These are phyloP conservation scores for Plantago rigida DNA, from an alignment of 305 asterid genomes.

Conservation along the genomic window DNA sequence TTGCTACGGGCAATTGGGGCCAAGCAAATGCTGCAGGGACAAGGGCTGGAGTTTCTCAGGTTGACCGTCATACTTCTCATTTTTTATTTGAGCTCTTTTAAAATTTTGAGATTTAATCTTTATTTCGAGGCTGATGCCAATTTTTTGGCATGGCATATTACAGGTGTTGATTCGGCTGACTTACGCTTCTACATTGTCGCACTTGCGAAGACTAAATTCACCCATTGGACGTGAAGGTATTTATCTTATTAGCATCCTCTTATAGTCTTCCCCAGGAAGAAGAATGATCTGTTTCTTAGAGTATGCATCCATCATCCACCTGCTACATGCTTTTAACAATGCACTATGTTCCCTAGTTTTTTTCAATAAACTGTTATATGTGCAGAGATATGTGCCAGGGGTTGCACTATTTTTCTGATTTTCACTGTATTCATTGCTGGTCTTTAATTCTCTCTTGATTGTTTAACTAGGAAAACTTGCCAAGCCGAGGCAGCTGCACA, in stretches of 20 bases:
- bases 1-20: slow-evolving; percentile 72
- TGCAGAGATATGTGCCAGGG: neutral
- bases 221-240: slow-evolving; percentile 98
- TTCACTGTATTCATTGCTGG: neutral
- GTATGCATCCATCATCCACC: too few relatives aligned
- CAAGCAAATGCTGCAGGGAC: slow-evolving; percentile 66
- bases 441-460: slow-evolving; percentile 8
- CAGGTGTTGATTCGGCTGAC: slow-evolving; percentile 98
- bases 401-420: slow-evolving; percentile 8
- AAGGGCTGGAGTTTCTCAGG: slow-evolving; percentile 82
- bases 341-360: too few relatives aligned
- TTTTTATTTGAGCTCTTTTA: slow-evolving; percentile 25
- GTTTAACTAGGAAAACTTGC: slow-evolving; percentile 73
- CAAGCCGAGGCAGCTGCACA: slow-evolving; percentile 96
- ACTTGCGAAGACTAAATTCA: slow-evolving; percentile 85
- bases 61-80: slow-evolving; percentile 24
- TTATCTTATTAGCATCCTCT: neutral
- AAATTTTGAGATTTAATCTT: neutral
- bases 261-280: neutral
- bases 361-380: neutral
- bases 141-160: slow-evolving; percentile 20
- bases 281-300: too few relatives aligned
- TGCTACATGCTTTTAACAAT: too few relatives aligned
- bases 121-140: neutral
- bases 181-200: slow-evolving; percentile 95